Conservation (phyloP, 805 yeast species). For the Hanseniaspora lachancei region DNA sequence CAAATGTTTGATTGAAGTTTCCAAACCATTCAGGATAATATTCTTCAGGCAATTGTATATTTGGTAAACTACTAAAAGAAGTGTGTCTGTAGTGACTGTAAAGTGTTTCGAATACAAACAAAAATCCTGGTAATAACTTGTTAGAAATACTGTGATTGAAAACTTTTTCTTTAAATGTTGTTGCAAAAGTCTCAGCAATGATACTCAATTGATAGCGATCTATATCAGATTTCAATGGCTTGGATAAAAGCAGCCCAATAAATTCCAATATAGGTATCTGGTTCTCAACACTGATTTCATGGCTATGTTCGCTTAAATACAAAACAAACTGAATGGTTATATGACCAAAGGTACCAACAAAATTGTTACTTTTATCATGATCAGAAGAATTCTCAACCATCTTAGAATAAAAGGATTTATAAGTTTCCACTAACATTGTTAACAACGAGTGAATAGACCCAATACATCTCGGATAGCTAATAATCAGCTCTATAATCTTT, state of each 20-base stretch:
- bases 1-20: neutral
- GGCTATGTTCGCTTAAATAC: too few species aligned
- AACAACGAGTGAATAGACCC: neutral
- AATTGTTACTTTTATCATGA: neutral
- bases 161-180: constrained; percentile 28
- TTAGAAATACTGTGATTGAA: constrained; percentile 30
- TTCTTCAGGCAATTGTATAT: neutral
- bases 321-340: too few species aligned
- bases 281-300: neutral
- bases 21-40: constrained; percentile 20
- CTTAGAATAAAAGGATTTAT: neutral
- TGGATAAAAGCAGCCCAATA: neutral
- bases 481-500: neutral
- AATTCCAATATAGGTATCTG: neutral
- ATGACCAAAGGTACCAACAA: neutral
- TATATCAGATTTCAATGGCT: neutral
- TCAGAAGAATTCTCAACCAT: neutral
- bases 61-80: constrained; percentile 24
- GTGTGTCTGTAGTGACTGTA: constrained; percentile 34
- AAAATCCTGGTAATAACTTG: constrained; percentile 47
- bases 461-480: neutral
- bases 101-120: constrained; percentile 43
- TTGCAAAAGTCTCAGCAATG: neutral
- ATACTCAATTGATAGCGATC: neutral
- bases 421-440: neutral